Conservation (phyloP, 2,329 filamentous ascomycete species). For the Hypoxylon sp. region DNA sequence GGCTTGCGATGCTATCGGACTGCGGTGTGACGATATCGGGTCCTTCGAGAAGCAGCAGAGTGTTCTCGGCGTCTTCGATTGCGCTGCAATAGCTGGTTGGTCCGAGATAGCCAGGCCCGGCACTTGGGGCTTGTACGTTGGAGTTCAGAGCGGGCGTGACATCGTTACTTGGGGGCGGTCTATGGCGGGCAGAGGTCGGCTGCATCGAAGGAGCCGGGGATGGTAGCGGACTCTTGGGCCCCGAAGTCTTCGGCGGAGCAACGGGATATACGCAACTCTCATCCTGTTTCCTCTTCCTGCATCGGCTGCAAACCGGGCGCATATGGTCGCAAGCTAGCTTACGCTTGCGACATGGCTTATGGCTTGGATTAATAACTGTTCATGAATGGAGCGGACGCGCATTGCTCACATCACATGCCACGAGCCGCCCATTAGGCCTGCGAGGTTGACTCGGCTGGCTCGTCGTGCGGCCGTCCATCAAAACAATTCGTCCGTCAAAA, state of each 20-base stretch:
- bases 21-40: conserved; percentile 21
- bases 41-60: conserved; percentile 52
- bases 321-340: conserved; percentile 59
- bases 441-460: conserved; percentile 42
- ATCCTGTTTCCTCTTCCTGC: conserved; percentile 52
- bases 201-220: conserved; percentile 25
- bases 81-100: conserved; percentile 59
- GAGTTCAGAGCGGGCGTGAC: conserved; percentile 31
- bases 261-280: conserved; percentile 54
- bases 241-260: conserved; percentile 21
- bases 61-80: conserved; percentile 57
- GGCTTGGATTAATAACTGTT: conserved; percentile 42
- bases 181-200: conserved; percentile 9
- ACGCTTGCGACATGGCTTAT: conserved; percentile 56
- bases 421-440: conserved; percentile 47
- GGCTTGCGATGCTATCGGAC: conserved; percentile 8
- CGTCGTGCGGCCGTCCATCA: conserved; percentile 16
- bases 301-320: conserved; percentile 56
- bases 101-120: conserved; percentile 56
- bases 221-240: conserved; percentile 25
- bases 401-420: conserved; percentile 48
- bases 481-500: neutral
- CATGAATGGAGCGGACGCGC: neutral
- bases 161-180: conserved; percentile 16
- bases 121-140: conserved; percentile 27